Conservation (phyloP, 352 stramenopile genomes). For the Aphanomyces cochlioides region DNA sequence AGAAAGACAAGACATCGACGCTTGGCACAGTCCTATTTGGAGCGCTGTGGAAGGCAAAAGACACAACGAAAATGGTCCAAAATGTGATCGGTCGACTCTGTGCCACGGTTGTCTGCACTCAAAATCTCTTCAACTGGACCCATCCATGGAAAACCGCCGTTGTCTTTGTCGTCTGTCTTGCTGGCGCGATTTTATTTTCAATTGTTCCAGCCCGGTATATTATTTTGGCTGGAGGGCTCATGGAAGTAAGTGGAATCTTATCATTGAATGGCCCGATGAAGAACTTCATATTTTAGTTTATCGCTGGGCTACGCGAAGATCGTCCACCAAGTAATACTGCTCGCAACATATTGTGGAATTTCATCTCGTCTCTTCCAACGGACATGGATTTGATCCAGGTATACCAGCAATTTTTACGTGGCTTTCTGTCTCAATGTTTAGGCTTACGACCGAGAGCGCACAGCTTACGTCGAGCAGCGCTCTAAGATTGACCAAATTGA, state of each 20-base stretch:
- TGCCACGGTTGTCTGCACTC: constrained; percentile 59
- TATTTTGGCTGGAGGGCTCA: constrained; percentile 56
- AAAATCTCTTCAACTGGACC: constrained; percentile 87
- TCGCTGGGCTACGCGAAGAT: constrained; percentile 70
- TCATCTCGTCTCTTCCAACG: constrained; percentile 71
- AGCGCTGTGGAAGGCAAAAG: constrained; percentile 80
- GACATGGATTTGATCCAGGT: constrained; percentile 76
- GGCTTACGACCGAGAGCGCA: constrained; percentile 56
- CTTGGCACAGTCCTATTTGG: constrained; percentile 71
- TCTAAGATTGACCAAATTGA: constrained; percentile 48
- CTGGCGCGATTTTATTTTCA: constrained; percentile 55
- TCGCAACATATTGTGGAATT: constrained; percentile 76
- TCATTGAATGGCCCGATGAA: not conserved
- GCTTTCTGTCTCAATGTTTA: not conserved
- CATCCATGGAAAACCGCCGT: constrained; percentile 81
- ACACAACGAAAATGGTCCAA: constrained; percentile 71
- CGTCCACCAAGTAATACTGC: constrained; percentile 71
- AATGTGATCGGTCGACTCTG: constrained; percentile 68
- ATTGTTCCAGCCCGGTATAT: constrained; percentile 69
- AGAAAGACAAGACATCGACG: constrained; percentile 49
- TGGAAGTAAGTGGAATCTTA: constrained; percentile 6
- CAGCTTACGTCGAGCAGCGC: constrained; percentile 55
- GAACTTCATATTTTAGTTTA: constrained; percentile 59
- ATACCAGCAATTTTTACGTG: not conserved
- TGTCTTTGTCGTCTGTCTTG: constrained; percentile 49